A percentile compares a stretch with the other conserved stretches of the same genome.
Conservation (phyloP, 306 rosid species). For the Cicer cuneatum region DNA sequence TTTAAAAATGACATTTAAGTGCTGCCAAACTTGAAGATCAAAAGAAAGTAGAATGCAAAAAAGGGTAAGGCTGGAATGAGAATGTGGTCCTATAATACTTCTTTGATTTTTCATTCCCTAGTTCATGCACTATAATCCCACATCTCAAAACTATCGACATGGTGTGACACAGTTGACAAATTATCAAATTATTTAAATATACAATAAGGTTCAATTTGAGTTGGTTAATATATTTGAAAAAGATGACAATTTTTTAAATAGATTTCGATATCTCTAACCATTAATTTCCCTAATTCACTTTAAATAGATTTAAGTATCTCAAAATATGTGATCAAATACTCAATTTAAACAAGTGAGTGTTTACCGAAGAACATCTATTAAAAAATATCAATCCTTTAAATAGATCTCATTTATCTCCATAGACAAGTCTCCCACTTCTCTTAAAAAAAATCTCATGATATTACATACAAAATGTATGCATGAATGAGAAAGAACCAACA, state of each 20-base stretch:
- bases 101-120: slow-evolving; percentile 1
- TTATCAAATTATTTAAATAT: not conserved
- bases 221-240: not conserved
- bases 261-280: too few species aligned
- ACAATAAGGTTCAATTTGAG: not conserved
- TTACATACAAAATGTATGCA: slow-evolving; percentile 25
- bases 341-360: too few species aligned
- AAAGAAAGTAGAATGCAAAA: not conserved
- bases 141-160: not conserved
- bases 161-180: not conserved
- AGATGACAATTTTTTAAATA: not conserved
- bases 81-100: slow-evolving; percentile 36
- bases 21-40: slow-evolving; percentile 23
- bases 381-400: not conserved
- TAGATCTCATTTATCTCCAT: too few species aligned
- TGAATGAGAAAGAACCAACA: slow-evolving; percentile 35
- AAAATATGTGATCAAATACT: too few species aligned
- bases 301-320: too few species aligned
- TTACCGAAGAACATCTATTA: not conserved
- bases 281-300: too few species aligned
- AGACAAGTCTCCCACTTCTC: not conserved
- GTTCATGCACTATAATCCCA: not conserved
- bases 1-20: slow-evolving; percentile 26
- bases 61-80: not conserved
- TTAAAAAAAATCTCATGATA: not conserved